These are phyloP conservation scores for Blastocladiella britannica DNA, from an alignment of 192 early-diverging fungal genomes.

Conservation along the genomic window DNA sequence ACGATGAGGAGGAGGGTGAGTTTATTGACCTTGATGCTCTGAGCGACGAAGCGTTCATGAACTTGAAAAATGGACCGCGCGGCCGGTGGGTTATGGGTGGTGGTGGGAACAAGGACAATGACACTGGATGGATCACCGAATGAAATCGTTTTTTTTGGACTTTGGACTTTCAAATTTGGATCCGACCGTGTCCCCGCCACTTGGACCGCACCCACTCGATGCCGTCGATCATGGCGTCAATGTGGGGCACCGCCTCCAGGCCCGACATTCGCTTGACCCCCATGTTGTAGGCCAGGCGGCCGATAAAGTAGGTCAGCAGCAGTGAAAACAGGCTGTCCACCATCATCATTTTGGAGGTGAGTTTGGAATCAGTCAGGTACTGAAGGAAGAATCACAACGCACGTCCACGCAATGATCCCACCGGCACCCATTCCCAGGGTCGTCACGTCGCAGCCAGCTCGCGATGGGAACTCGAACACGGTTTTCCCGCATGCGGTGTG, in stretches of 20 bases:
- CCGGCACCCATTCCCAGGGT: neutral
- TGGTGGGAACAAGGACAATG: no score
- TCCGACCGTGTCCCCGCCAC: neutral
- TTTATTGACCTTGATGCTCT: no score
- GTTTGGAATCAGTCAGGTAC: no score
- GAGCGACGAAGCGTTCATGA: no score
- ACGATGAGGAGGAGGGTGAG: no score
- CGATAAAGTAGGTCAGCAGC: neutral
- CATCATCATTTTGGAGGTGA: no score
- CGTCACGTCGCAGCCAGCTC: neutral
- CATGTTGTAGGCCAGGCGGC: neutral
- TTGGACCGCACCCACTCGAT: neutral
- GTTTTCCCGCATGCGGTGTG: neutral
- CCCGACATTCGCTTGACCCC: neutral
- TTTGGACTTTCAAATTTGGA: conserved; percentile 1
- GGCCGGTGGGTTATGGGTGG: no score
- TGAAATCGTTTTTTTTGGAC: no score
- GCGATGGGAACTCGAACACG: neutral
- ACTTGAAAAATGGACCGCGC: no score
- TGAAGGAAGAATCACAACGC: no score
- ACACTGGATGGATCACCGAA: no score
- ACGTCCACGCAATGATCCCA: neutral
- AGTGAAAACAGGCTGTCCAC: no score
- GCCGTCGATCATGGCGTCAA: neutral
- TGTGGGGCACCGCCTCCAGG: neutral